Conservation (phyloP, 1,284 basidiomycete genomes). For the Dichomitus squalens region DNA sequence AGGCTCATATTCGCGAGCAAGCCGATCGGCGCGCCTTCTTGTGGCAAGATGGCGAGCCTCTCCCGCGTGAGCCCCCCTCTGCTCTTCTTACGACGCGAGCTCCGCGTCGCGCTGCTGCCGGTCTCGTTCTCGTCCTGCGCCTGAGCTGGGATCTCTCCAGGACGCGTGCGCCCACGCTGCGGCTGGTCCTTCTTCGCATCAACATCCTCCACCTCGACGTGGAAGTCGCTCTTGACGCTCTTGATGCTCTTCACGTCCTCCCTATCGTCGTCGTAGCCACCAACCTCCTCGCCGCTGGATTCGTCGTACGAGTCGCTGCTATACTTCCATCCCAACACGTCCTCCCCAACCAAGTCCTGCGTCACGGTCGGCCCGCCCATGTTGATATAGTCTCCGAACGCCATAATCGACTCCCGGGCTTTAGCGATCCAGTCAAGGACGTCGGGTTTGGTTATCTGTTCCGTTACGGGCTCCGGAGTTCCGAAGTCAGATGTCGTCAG, state of each 20-base stretch:
- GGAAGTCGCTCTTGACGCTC: constrained; percentile 13
- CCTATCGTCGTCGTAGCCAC: constrained; percentile 17
- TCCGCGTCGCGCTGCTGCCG: constrained; percentile 11
- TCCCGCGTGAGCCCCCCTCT: constrained; percentile 22
- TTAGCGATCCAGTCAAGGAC: constrained; percentile 75
- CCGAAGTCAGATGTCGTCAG: constrained; percentile 29
- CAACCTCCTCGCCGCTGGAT: constrained; percentile 17
- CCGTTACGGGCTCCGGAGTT: constrained; percentile 12
- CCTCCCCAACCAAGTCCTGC: constrained; percentile 48
- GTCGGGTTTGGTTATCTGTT: constrained; percentile 35
- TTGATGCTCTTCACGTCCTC: constrained; percentile 9
- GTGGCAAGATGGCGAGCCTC: constrained; percentile 59
- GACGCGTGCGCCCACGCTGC: constrained; percentile 15
- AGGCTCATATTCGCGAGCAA: constrained; percentile 66
- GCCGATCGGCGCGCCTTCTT: constrained; percentile 65
- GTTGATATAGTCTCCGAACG: constrained; percentile 65
- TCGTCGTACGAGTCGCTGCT: constrained; percentile 17
- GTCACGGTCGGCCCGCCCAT: constrained; percentile 57
- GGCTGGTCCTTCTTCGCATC: constrained; percentile 11
- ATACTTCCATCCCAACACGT: constrained; percentile 27
- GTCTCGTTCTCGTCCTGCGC: constrained; percentile 13
- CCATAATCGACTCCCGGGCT: constrained; percentile 64
- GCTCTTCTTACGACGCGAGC: constrained; percentile 24
- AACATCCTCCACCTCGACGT: constrained; percentile 25
- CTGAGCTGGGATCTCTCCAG: background rate